These are phyloP conservation scores for Podila minutissima DNA, from an alignment of 192 early-diverging fungal species.

Conservation along the genomic window DNA sequence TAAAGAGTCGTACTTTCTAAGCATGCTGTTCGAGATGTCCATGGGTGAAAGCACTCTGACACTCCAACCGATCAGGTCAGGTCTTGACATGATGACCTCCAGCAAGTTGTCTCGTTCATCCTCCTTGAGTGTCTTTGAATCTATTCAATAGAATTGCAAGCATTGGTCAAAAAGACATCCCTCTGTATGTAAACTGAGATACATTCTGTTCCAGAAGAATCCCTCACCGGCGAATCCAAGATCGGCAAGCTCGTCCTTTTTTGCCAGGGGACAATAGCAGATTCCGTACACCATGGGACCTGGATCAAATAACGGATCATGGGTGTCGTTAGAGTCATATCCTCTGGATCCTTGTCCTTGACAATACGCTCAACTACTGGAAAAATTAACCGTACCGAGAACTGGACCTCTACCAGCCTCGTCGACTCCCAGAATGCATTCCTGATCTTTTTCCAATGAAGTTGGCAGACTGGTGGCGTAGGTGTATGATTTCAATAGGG, in stretches of 20 bases:
- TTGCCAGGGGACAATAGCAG: slow-evolving; percentile 78
- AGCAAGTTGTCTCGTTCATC: slow-evolving; percentile 78
- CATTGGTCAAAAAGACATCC: neutral
- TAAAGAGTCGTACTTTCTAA: slow-evolving; percentile 67
- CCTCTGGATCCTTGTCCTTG: neutral
- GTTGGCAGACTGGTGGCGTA: slow-evolving; percentile 45
- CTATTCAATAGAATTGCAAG: slow-evolving; percentile 49
- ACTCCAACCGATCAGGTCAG: slow-evolving; percentile 84
- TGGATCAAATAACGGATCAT: slow-evolving; percentile 39
- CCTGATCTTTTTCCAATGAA: slow-evolving; percentile 44
- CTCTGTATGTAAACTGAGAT: neutral
- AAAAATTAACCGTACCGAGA: slow-evolving; percentile 54
- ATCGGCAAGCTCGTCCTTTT: slow-evolving; percentile 69
- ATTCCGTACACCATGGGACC: slow-evolving; percentile 98
- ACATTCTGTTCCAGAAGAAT: neutral
- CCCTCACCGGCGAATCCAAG: slow-evolving; percentile 84
- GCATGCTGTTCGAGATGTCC: slow-evolving; percentile 94
- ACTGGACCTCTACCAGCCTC: slow-evolving; percentile 98
- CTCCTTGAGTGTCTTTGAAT: slow-evolving; percentile 95
- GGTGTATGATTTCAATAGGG: slow-evolving; percentile 55
- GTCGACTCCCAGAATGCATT: slow-evolving; percentile 90
- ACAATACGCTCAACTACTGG: neutral
- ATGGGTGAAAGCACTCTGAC: slow-evolving; percentile 85
- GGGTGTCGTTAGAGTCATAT: slow-evolving; percentile 21
- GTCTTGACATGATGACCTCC: slow-evolving; percentile 61